phyloP scores from a whole-genome alignment of 495 filamentous ascomycete species.

The Aspergillus heteromorphus region DNA sequence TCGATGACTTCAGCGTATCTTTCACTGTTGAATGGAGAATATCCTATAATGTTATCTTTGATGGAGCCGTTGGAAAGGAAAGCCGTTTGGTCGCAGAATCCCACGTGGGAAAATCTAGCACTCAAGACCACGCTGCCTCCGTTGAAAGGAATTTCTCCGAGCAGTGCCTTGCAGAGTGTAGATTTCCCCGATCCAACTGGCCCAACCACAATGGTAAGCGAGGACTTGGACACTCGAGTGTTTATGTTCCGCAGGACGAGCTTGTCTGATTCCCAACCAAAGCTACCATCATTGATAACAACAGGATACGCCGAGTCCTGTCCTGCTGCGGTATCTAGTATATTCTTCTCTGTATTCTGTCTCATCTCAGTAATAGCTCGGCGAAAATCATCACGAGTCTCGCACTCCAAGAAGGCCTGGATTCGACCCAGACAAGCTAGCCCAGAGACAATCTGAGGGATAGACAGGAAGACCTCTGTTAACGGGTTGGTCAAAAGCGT shows the following conservation, averaged over 20 bases:
- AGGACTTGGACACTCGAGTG: not conserved
- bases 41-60: conserved; percentile 31
- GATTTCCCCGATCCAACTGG: conserved; percentile 47
- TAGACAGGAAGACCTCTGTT: conserved; percentile 7
- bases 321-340: too few species aligned
- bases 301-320: not conserved
- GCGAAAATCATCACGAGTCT: conserved; percentile 25
- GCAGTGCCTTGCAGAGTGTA: conserved; percentile 42
- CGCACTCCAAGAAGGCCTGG: conserved; percentile 32
- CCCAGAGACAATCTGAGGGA: conserved; percentile 20
- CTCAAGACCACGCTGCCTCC: conserved; percentile 9
- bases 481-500: conserved; percentile 17
- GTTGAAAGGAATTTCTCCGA: conserved; percentile 41
- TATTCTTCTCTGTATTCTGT: not conserved
- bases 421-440: conserved; percentile 37
- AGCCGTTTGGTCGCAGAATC: conserved; percentile 33
- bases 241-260: conserved; percentile 3
- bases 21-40: conserved; percentile 17
- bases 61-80: conserved; percentile 40
- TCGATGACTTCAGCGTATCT: conserved; percentile 37
- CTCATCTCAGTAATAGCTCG: conserved; percentile 7
- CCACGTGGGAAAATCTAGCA: conserved; percentile 16
- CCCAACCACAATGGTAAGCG: conserved; percentile 12
- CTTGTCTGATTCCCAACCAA: conserved; percentile 39
- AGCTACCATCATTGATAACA: conserved; percentile 30